These are phyloP conservation scores for Aspergillus sp. DNA, from an alignment of 2,329 filamentous ascomycete species.

Conservation along the genomic window DNA sequence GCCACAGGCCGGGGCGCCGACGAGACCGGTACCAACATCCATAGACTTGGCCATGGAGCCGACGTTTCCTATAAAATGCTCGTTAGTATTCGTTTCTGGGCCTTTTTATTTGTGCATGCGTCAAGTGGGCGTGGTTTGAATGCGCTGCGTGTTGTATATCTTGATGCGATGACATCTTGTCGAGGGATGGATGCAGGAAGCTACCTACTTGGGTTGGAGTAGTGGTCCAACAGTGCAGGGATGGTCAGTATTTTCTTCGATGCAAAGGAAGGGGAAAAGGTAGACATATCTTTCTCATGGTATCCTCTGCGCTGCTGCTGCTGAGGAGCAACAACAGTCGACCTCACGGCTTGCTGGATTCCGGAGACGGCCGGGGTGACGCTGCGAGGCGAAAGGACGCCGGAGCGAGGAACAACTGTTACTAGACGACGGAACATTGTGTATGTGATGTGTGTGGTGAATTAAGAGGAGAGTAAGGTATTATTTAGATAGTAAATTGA, in stretches of 20 bases:
- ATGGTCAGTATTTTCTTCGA: constrained; percentile 19
- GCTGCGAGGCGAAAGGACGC: constrained; percentile 51
- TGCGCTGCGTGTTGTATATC: background rate
- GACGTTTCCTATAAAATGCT: constrained; percentile 34
- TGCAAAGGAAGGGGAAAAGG: background rate
- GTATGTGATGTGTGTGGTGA: background rate
- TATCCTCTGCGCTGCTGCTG: constrained; percentile 51
- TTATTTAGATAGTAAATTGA: constrained; percentile 24
- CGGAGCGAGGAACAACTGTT: constrained; percentile 55
- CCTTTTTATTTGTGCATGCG: too few species aligned
- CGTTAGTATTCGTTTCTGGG: background rate
- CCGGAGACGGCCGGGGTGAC: constrained; percentile 48
- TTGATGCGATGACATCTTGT: background rate
- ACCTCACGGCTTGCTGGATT: constrained; percentile 45
- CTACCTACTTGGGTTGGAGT: constrained; percentile 67
- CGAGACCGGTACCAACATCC: constrained; percentile 87
- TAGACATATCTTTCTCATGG: constrained; percentile 66
- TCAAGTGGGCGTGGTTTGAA: background rate
- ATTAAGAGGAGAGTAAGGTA: constrained; percentile 26
- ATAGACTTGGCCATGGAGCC: constrained; percentile 72
- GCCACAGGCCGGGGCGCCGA: constrained; percentile 85
- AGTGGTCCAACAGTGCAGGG: constrained; percentile 70
- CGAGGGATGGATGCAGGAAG: background rate
- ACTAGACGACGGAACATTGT: constrained; percentile 61
- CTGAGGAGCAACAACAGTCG: constrained; percentile 38